These are phyloP conservation scores for Schizonepeta tenuifolia DNA, from an alignment of 257 asterid species.

Conservation along the genomic window DNA sequence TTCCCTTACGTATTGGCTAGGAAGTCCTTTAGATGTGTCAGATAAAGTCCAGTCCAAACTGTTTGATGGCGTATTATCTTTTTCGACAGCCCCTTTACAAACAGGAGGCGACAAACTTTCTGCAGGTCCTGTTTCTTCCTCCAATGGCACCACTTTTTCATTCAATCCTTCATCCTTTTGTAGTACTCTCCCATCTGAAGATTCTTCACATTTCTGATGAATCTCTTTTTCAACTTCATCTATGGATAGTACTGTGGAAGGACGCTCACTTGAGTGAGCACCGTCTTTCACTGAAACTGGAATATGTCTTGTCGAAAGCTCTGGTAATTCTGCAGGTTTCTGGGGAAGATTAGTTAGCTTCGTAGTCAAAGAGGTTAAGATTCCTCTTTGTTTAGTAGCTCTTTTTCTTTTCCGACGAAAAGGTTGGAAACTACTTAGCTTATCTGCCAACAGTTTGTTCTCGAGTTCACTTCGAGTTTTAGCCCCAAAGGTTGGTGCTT, in stretches of 20 bases:
- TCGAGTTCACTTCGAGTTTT: conserved; percentile 39
- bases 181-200: conserved; percentile 26
- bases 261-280: conserved; percentile 29
- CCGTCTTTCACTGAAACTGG: conserved; percentile 28
- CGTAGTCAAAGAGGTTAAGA: conserved; percentile 22
- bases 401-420: conserved; percentile 54
- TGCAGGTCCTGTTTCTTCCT: conserved; percentile 38
- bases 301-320: conserved; percentile 34
- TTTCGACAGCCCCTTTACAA: conserved; percentile 41
- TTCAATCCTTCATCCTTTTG: conserved; percentile 33
- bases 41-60: conserved; percentile 31
- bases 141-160: conserved; percentile 34
- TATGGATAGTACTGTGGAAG: conserved; percentile 30
- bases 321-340: conserved; percentile 33
- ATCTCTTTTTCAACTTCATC: conserved; percentile 35
- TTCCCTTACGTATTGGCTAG: conserved; percentile 42
- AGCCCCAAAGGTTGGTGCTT: conserved; percentile 32
- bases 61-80: conserved; percentile 17
- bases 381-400: conserved; percentile 48
- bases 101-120: conserved; percentile 36
- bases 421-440: conserved; percentile 41
- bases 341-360: conserved; percentile 35
- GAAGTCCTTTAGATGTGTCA: conserved; percentile 29
- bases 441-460: conserved; percentile 42
- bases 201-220: conserved; percentile 30